phyloP scores from a whole-genome alignment of 306 rosid genomes.

The Delonix regia region DNA sequence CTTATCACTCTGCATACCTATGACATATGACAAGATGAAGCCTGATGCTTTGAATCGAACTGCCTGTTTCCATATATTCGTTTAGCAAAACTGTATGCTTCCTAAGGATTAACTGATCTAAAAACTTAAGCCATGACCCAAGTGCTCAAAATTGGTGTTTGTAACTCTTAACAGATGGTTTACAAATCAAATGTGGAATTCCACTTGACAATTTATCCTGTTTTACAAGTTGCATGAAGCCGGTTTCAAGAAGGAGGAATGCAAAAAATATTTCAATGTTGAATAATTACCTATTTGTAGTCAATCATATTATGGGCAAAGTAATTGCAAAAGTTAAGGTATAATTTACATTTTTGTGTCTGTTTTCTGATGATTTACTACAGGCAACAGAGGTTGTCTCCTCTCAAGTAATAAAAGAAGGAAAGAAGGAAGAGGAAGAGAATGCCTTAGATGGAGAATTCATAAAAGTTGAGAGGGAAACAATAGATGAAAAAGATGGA shows the following conservation, averaged over 20 bases:
- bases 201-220: not conserved
- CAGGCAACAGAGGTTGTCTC: conserved; percentile 63
- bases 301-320: not conserved
- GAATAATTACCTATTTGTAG: not conserved
- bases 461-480: conserved; percentile 91
- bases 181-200: not conserved
- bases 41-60: not conserved
- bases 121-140: not conserved
- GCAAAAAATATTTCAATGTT: conserved; percentile 6
- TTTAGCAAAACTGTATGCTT: not conserved
- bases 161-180: conserved; percentile 2
- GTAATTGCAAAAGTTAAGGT: not conserved
- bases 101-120: not conserved
- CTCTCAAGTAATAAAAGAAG: conserved; percentile 43
- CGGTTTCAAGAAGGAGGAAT: conserved; percentile 8
- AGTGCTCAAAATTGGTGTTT: not conserved
- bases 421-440: conserved; percentile 86
- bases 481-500: conserved; percentile 51
- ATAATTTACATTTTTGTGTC: not conserved
- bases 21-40: not conserved
- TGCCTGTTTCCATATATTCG: not conserved
- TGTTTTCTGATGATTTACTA: conserved; percentile 17
- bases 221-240: conserved; percentile 1
- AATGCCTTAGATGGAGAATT: conserved; percentile 85
- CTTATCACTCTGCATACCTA: not conserved